Conservation (phyloP, 495 filamentous ascomycete genomes). For the Xanthoparmelia taractica region DNA sequence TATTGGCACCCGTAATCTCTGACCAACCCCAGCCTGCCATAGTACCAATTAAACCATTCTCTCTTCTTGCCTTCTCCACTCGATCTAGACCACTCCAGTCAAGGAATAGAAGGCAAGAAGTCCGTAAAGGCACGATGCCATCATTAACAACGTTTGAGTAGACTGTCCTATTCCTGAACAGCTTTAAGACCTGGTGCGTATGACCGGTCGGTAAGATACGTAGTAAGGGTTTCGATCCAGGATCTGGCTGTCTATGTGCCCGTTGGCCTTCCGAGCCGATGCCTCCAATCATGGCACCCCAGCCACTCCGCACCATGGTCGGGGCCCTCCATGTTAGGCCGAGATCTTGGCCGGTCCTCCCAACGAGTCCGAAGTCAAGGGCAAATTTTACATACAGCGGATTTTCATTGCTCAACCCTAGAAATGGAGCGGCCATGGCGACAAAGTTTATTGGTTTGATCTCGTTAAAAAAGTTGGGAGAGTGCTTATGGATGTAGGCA, state of each 20-base stretch:
- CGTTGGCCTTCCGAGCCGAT: conserved; percentile 59
- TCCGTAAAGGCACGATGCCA: conserved; percentile 89
- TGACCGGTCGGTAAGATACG: conserved; percentile 89
- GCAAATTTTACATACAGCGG: conserved; percentile 96
- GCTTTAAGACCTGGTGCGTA: conserved; percentile 75
- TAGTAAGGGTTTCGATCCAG: conserved; percentile 79
- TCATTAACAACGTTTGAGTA: conserved; percentile 99
- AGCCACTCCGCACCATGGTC: conserved; percentile 72
- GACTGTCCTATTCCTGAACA: conserved; percentile 83
- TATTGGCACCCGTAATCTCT: conserved; percentile 79
- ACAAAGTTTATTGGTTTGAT: conserved; percentile 93
- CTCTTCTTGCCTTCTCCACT: conserved; percentile 88
- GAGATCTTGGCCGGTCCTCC: conserved; percentile 87
- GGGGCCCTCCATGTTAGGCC: conserved; percentile 91
- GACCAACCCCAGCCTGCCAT: conserved; percentile 93
- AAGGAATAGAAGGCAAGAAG: conserved; percentile 91
- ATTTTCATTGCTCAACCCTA: conserved; percentile 95
- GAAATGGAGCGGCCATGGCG: conserved; percentile 77
- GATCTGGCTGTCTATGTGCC: conserved; percentile 57
- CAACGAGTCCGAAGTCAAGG: conserved; percentile 89
- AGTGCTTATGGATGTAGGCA: conserved; percentile 95
- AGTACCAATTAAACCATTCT: conserved; percentile 84
- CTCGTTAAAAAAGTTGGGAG: conserved; percentile 77
- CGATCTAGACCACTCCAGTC: conserved; percentile 92
- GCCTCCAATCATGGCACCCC: conserved; percentile 76